Evolutionary conservation across 805 yeast genomes (phyloP), one percentile per base, ranked within the genome.

Genomic region (Torulaspora gathmanii): DNA sequence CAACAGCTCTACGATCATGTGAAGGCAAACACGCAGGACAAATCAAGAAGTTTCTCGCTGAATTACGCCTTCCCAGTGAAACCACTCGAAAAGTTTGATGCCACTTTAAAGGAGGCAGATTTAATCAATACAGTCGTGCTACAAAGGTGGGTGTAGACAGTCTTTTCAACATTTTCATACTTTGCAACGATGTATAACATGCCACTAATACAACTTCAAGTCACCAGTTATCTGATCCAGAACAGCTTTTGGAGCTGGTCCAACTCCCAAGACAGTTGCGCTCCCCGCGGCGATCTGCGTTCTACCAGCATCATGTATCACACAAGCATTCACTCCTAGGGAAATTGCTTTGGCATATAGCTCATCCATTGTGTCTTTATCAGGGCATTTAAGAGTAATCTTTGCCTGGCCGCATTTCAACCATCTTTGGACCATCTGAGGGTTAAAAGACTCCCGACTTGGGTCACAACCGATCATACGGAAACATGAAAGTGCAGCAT

Each of bases 211-310:
- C 47, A 91, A 70, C 61, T 83, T 86, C 56, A 91, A 71, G 20
- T 75, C 82, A 12, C 86, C 83, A 1, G 98, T 90, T 44, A 91
- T 79, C 60, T 82, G 79, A 63, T 93, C 96, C 49, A 91, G 65
- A 0, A 83, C 80, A 0, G 74, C 55, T 53, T 82, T 86, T 17
- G 98, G 97, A 15, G 96, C 98, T 1, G 99, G 99, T 0, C 99
- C 99, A 22, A 93, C 63, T 1, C 98, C 99, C n/a, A 93, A 68
- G 1, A 93, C 98, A 0, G 99, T 93, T 2, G 95, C 95, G 47
- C 93, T 82, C 1, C 98, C 98, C 5, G 96, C 85, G n/a, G 87
- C 95, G 40, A 93, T 80, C 64, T 93, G 97, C 1, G 99, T 91
- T 56, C 97, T 77, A 3, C 99, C 99, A 20, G 99, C 99, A 68